Percentiles rank a stretch among this genome's conserved stretches.
Evolutionary conservation across 768 basidiomycete species (phyloP).

Genomic region (Calocera viscosa): DNA sequence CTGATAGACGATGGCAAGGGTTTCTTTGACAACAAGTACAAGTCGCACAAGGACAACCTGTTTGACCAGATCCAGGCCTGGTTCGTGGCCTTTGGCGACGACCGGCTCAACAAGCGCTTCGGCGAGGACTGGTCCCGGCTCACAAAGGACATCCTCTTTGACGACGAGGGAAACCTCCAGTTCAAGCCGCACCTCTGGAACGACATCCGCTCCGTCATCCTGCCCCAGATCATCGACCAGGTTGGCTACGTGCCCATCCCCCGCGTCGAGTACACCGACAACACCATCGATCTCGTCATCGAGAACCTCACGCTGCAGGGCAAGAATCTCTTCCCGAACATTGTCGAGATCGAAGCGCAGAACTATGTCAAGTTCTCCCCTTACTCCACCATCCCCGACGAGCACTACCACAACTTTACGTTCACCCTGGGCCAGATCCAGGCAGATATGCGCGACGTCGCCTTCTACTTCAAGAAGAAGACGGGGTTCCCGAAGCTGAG

Average conservation of each 20-base stretch:
- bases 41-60: slow-evolving; percentile 65
- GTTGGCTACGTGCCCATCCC: slow-evolving; percentile 63
- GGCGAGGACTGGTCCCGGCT: slow-evolving; percentile 73
- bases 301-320: slow-evolving; percentile 87
- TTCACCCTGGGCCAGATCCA: slow-evolving; percentile 76
- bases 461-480: slow-evolving; percentile 84
- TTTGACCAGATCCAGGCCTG: slow-evolving; percentile 60
- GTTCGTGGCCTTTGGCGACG: slow-evolving; percentile 75
- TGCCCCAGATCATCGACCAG: slow-evolving; percentile 65
- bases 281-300: slow-evolving; percentile 72
- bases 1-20: slow-evolving; percentile 57
- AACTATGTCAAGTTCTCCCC: slow-evolving; percentile 81
- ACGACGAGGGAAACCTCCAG: slow-evolving; percentile 64
- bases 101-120: slow-evolving; percentile 68
- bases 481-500: slow-evolving; percentile 43
- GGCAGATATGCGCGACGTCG: slow-evolving; percentile 85
- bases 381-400: slow-evolving; percentile 46
- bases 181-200: slow-evolving; percentile 86
- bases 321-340: slow-evolving; percentile 70
- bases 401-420: slow-evolving; percentile 57
- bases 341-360: slow-evolving; percentile 46
- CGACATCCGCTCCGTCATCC: slow-evolving; percentile 70
- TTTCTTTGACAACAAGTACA: slow-evolving; percentile 70
- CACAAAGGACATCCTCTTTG: slow-evolving; percentile 72
- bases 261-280: slow-evolving; percentile 85